Percentiles rank a stretch among this genome's conserved stretches.
Conservation (phyloP, 2,329 filamentous ascomycete genomes). For the Talaromyces sp. region DNA sequence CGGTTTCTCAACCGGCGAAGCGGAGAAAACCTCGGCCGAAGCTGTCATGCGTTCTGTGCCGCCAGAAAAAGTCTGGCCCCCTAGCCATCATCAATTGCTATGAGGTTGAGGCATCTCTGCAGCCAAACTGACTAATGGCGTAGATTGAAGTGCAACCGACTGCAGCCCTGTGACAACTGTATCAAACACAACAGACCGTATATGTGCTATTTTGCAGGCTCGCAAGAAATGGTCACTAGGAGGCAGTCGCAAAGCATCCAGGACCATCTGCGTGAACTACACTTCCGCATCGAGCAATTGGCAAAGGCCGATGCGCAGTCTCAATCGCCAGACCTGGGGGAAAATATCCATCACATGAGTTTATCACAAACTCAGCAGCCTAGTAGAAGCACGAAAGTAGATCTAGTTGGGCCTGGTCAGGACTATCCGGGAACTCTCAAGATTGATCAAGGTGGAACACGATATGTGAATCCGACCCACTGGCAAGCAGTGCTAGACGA, state of each 20-base stretch:
- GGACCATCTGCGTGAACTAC: constrained; percentile 12
- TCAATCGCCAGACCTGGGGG: not conserved
- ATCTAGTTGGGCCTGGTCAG: not conserved
- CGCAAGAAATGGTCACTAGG: constrained; percentile 4
- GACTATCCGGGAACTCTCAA: not conserved
- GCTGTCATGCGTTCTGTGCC: constrained; percentile 12
- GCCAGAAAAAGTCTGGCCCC: constrained; percentile 15
- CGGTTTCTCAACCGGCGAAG: not conserved
- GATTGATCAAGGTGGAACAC: not conserved
- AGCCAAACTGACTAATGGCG: not conserved
- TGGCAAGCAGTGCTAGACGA: constrained; percentile 3
- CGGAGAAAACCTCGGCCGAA: constrained; percentile 11
- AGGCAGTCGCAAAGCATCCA: constrained; percentile 14
- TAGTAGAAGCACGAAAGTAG: not conserved
- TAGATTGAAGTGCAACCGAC: not conserved
- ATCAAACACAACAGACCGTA: constrained; percentile 3
- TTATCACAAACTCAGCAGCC: not conserved
- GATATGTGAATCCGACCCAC: not conserved
- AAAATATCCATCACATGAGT: not conserved
- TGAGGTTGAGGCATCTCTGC: not conserved
- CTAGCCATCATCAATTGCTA: not conserved
- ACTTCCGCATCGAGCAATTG: constrained; percentile 8
- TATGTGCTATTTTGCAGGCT: constrained; percentile 14
- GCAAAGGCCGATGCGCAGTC: not conserved
- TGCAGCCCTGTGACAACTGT: constrained; percentile 1